These are phyloP conservation scores for Solanum pinnatisectum DNA, from an alignment of 257 asterid species.

Conservation along the genomic window DNA sequence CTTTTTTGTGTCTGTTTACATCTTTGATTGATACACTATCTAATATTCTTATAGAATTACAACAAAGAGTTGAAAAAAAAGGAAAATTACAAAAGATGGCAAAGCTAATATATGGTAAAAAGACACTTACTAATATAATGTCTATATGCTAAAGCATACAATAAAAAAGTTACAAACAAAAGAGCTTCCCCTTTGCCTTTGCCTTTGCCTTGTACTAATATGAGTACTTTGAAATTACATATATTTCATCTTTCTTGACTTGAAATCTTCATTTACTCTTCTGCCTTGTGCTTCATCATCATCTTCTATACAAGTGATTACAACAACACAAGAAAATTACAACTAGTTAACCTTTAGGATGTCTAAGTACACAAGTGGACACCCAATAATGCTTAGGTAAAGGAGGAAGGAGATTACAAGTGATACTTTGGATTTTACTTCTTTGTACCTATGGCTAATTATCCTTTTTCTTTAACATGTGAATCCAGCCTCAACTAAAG, in stretches of 20 bases:
- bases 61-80: not conserved
- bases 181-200: not conserved
- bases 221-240: not conserved
- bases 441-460: not conserved
- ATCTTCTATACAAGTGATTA: conserved; percentile 1
- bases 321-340: not conserved
- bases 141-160: not conserved
- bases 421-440: not conserved
- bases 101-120: not conserved
- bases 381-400: not conserved
- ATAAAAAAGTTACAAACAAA: not conserved
- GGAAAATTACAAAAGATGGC: not conserved
- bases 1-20: not conserved
- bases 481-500: conserved; percentile 40
- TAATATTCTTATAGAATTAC: not conserved
- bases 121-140: not conserved
- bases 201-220: not conserved
- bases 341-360: not conserved
- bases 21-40: not conserved
- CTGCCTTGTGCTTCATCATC: not conserved
- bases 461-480: conserved; percentile 16
- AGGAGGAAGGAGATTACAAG: conserved; percentile 1
- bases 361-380: not conserved
- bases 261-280: not conserved
- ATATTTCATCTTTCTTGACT: not conserved